Evolutionary conservation across 805 yeast species (phyloP).

Genomic region (Saccharomyces paradoxus): DNA sequence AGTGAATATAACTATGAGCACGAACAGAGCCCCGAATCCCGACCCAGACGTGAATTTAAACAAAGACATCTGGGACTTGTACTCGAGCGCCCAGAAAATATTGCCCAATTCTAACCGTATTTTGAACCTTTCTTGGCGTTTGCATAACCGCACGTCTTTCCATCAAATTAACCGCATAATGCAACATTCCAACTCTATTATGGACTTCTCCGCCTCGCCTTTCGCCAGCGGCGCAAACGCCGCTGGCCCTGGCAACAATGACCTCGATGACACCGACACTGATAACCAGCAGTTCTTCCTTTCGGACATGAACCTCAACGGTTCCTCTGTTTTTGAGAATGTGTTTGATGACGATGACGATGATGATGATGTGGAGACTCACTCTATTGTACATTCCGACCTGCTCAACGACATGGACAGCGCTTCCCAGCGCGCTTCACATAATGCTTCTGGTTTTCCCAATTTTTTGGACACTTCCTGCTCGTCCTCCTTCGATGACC

Average conservation of each 20-base stretch:
- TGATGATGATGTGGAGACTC: background rate
- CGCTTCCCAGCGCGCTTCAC: background rate
- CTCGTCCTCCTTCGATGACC: background rate
- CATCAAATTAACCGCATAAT: background rate
- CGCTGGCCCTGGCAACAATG: constrained; percentile 1
- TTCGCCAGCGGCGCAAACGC: constrained; percentile 2
- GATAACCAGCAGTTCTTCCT: constrained; percentile 1
- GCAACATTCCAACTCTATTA: background rate
- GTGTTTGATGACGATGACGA: background rate
- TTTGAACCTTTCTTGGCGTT: constrained; percentile 80
- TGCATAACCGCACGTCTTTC: constrained; percentile 2
- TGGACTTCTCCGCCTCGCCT: background rate
- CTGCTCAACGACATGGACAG: background rate
- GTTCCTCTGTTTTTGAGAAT: background rate
- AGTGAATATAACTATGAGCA: background rate
- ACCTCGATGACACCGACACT: background rate
- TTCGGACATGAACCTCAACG: background rate
- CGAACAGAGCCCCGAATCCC: background rate
- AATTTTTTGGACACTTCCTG: background rate
- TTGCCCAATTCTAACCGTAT: constrained; percentile 69
- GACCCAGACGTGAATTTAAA: background rate
- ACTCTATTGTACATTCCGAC: background rate
- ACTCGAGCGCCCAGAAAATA: constrained; percentile 63
- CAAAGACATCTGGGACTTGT: constrained; percentile 61
- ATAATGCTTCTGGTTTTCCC: background rate